Conservation (phyloP, 176 grass and related monocot species). For the Rhynchospora tenuis region DNA sequence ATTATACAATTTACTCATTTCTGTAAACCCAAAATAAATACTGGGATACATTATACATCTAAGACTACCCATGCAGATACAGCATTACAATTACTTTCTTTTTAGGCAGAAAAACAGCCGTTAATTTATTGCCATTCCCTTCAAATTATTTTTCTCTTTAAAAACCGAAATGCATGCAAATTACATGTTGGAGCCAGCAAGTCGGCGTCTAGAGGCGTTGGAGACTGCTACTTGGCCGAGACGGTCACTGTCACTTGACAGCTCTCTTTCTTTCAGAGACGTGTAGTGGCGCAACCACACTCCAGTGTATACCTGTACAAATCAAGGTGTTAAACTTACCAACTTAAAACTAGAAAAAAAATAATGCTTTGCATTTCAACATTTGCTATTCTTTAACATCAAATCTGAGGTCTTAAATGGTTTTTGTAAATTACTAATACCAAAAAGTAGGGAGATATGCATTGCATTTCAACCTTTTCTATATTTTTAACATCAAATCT, state of each 20-base stretch:
- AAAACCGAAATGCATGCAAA: not conserved
- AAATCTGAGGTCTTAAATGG: no score
- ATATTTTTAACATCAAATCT: not conserved
- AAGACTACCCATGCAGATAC: not conserved
- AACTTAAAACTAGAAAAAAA: not conserved
- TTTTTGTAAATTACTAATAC: no score
- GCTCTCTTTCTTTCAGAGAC: conserved; percentile 42
- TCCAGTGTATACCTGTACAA: conserved; percentile 64
- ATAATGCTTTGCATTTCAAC: not conserved
- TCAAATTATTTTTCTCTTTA: not conserved
- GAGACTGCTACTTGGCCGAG: conserved; percentile 73
- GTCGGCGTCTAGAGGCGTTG: conserved; percentile 74
- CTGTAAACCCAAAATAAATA: not conserved
- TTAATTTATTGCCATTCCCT: not conserved
- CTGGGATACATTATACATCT: not conserved
- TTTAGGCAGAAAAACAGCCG: not conserved
- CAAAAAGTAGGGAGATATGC: not conserved
- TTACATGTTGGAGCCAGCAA: conserved; percentile 61
- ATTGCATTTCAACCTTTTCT: not conserved
- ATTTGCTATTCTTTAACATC: not conserved
- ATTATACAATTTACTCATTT: not conserved
- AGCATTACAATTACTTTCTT: not conserved
- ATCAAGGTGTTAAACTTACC: not conserved
- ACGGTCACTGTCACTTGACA: conserved; percentile 41
- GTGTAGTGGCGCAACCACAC: conserved; percentile 75